Evolutionary conservation across 352 stramenopile genomes (phyloP), one percentile per base, ranked within the genome.

Genomic region (Phytophthora citrophthora): DNA sequence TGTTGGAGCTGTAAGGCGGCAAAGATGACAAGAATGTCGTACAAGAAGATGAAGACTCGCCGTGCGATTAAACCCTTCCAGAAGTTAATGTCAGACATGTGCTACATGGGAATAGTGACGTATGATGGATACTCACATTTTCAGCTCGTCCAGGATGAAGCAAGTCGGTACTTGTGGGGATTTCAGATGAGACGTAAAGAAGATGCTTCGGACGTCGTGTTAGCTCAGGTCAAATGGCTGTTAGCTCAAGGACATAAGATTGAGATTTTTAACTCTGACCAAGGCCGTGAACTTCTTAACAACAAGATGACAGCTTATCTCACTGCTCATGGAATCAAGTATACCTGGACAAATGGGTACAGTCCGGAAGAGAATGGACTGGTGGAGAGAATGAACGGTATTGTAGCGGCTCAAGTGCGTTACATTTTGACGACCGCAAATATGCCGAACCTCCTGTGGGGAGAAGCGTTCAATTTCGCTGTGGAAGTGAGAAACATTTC

Each of bases 401-500:
- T 64, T 15, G 46, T 64, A 6, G 12, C 51, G 10, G 5, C 46
- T 50, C 32, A 29, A 36, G 34, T 57, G 15, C 45, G 56, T 20
- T 51, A 24, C 12, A 32, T 64, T 18, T 32, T 57, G 24, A 38
- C 36, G 2, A 10, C 45, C 5, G 36, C 46, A 9, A 41, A 64
- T 7, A 52, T 56, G 38, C 38, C 47, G 1, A 20, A 4, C 5
- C 1, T 11, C 0, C 13, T 64, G 5, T 64, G 45, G 46, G 46
- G 56, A 24, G 56, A 64, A 40, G 46, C 34, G 4, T 57, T 64
- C 16, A 10, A 29, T 13, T 64, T 64, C 46, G 13, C 15, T 23
- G 3, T 55, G 0, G 29, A 52, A 15, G 44, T 53, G 16, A 46
- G 11, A 13, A 53, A 46, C 5, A 47, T 47, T 3, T 39, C 24